phyloP scores from a whole-genome alignment of 23 red algal genomes.

The Agarophyton chilense region DNA sequence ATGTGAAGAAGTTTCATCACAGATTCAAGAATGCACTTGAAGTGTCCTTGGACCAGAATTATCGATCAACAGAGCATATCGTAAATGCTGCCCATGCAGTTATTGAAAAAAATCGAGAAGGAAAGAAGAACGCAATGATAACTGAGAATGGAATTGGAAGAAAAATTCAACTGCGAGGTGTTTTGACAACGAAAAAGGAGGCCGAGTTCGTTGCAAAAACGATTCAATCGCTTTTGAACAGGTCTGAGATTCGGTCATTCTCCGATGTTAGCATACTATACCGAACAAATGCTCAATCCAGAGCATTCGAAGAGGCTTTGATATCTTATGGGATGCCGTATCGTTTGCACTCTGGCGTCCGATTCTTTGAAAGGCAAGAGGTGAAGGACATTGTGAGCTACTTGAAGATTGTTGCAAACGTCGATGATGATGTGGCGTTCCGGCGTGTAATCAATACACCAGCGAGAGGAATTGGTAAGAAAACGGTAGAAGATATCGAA shows the following conservation, averaged over 20 bases:
- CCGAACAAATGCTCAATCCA: conserved; percentile 76
- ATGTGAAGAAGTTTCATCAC: conserved; percentile 46
- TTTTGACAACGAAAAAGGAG: conserved; percentile 29
- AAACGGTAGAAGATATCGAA: conserved; percentile 55
- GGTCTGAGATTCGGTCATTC: conserved; percentile 20
- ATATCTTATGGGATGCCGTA: conserved; percentile 69
- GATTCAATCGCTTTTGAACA: not conserved
- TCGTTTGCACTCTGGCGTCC: conserved; percentile 63
- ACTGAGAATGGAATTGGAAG: conserved; percentile 42
- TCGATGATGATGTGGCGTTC: conserved; percentile 58
- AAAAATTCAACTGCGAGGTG: conserved; percentile 35
- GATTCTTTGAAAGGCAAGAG: conserved; percentile 85
- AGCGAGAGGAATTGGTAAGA: conserved; percentile 65
- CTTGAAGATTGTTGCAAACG: conserved; percentile 50
- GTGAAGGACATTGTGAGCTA: conserved; percentile 76
- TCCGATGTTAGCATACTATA: conserved; percentile 79
- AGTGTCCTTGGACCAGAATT: conserved; percentile 62
- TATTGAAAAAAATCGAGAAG: conserved; percentile 55
- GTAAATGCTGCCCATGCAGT: conserved; percentile 60
- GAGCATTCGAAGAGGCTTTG: conserved; percentile 70
- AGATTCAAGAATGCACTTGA: conserved; percentile 38
- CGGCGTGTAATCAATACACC: conserved; percentile 69
- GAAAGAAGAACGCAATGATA: conserved; percentile 49
- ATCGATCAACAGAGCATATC: conserved; percentile 68
- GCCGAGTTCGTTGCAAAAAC: conserved; percentile 31